Conservation (phyloP, 192 early-diverging fungal genomes). For the Chytriomyces sp. region DNA sequence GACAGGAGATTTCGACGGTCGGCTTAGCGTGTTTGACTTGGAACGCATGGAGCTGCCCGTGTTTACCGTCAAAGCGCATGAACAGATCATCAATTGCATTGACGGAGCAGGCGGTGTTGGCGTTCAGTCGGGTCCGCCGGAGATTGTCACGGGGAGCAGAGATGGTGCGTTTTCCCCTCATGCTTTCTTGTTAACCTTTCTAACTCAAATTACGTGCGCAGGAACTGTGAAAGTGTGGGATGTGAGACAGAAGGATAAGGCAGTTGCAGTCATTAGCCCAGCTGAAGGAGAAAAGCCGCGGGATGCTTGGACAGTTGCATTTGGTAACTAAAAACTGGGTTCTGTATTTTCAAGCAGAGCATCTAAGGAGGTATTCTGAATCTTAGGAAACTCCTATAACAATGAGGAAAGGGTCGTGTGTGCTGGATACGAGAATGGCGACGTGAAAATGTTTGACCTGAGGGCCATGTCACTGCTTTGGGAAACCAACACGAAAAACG, state of each 20-base stretch:
- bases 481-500: constrained; percentile 74
- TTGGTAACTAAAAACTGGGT: constrained; percentile 50
- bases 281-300: constrained; percentile 47
- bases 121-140: constrained; percentile 54
- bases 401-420: constrained; percentile 63
- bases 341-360: too few species aligned
- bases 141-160: constrained; percentile 70
- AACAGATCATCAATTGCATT: constrained; percentile 70
- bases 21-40: constrained; percentile 64
- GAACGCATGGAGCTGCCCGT: constrained; percentile 64
- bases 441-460: constrained; percentile 74
- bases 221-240: constrained; percentile 79
- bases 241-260: constrained; percentile 62
- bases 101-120: constrained; percentile 63
- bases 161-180: constrained; percentile 55
- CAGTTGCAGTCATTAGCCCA: constrained; percentile 65
- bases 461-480: constrained; percentile 60
- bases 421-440: constrained; percentile 78
- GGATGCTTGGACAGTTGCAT: constrained; percentile 74
- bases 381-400: constrained; percentile 57
- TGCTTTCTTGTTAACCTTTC: constrained; percentile 12
- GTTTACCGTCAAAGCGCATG: constrained; percentile 63
- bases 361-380: background rate
- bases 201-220: constrained; percentile 20
- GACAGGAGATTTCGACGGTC: constrained; percentile 73